Conservation (phyloP, 177 flowering plant genomes). For the Tripterygium wilfordii region DNA sequence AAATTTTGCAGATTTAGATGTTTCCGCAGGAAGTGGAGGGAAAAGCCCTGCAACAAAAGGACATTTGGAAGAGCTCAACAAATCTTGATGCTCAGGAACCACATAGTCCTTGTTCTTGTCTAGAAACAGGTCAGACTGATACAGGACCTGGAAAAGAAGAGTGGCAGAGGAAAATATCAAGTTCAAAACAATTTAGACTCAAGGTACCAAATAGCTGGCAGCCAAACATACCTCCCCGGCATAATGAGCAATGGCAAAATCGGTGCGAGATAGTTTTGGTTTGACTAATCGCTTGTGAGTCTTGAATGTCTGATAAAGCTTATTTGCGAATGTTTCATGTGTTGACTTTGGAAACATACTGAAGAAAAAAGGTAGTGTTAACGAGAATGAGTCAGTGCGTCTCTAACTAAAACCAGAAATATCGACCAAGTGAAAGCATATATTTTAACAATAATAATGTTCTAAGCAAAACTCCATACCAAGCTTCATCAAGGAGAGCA, state of each 20-base stretch:
- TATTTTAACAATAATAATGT: too few species aligned
- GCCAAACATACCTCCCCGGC: slow-evolving; percentile 48
- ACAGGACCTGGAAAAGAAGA: slow-evolving; percentile 42
- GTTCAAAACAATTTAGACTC: not conserved
- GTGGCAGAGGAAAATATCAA: not conserved
- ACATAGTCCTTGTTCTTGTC: slow-evolving; percentile 82
- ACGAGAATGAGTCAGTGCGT: not conserved
- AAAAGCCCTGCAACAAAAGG: slow-evolving; percentile 67
- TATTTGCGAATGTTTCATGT: slow-evolving; percentile 58
- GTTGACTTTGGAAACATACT: slow-evolving; percentile 72
- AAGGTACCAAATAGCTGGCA: not conserved
- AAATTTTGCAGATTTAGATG: slow-evolving; percentile 62
- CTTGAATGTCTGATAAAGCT: slow-evolving; percentile 53
- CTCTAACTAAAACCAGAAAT: too few species aligned
- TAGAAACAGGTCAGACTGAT: slow-evolving; percentile 67
- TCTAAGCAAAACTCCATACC: slow-evolving; percentile 43
- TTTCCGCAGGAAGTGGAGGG: slow-evolving; percentile 57
- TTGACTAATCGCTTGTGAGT: slow-evolving; percentile 46
- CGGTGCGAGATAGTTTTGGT: slow-evolving; percentile 46
- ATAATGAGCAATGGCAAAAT: slow-evolving; percentile 46
- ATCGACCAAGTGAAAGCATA: too few species aligned
- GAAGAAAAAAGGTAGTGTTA: slow-evolving; percentile 3
- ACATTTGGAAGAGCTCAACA: slow-evolving; percentile 57
- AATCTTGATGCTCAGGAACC: slow-evolving; percentile 66
- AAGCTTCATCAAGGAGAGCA: slow-evolving; percentile 80